Conservation (phyloP, 1,139 yeast species). For the Arxiozyma heterogenica region DNA sequence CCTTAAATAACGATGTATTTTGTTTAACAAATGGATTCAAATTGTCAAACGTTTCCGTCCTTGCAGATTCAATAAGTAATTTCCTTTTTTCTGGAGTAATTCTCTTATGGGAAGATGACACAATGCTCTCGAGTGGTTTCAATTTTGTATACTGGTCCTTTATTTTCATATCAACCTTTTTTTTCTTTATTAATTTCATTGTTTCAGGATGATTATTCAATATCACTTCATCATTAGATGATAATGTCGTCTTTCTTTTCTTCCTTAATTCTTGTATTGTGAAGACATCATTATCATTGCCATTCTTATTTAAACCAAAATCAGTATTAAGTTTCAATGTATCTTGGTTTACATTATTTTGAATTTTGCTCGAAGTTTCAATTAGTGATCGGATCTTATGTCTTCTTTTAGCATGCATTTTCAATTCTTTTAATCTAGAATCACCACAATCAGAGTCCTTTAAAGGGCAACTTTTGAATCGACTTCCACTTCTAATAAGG, state of each 20-base stretch:
- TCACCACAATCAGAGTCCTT: not conserved
- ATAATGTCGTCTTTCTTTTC: not conserved
- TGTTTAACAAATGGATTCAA: not conserved
- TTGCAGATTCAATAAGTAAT: not conserved
- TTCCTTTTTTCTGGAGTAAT: not conserved
- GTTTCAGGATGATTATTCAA: too few relatives aligned
- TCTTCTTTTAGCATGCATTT: not conserved
- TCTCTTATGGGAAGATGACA: not conserved
- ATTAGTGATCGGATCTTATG: not conserved
- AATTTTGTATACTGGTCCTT: not conserved
- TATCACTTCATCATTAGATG: not conserved
- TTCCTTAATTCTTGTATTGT: not conserved
- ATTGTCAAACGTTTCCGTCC: not conserved
- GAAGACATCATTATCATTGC: not conserved
- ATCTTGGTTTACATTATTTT: not conserved
- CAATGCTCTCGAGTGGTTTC: not conserved
- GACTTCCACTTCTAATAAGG: not conserved
- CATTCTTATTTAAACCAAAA: not conserved
- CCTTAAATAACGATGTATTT: not conserved
- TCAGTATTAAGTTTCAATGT: not conserved
- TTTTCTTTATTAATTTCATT: not conserved
- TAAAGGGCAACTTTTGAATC: not conserved
- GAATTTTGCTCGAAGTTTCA: not conserved
- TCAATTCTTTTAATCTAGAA: not conserved
- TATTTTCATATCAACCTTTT: too few relatives aligned